Evolutionary conservation across 305 asterid genomes (phyloP).

Genomic region (Rubia tinctorum): DNA sequence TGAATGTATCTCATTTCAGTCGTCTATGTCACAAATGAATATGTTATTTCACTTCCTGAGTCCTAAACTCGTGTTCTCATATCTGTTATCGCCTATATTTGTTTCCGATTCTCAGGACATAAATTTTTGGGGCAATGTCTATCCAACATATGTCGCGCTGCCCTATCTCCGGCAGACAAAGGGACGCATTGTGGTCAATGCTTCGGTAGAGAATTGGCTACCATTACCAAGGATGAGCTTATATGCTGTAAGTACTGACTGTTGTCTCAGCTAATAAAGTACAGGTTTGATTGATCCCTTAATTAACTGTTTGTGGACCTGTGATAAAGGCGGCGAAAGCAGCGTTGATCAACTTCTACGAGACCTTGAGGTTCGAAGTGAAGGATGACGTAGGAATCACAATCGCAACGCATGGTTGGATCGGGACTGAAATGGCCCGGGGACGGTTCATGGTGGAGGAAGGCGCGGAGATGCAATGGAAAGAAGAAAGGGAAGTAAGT

Average conservation of each 20-base stretch:
- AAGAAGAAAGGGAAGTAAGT: slow-evolving; percentile 86
- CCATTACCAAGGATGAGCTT: slow-evolving; percentile 98
- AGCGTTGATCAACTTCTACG: slow-evolving; percentile 77
- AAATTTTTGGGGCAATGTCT: slow-evolving; percentile 95
- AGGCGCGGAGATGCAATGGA: slow-evolving; percentile 99
- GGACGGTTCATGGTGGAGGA: slow-evolving; percentile 88
- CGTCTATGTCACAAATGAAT: background rate
- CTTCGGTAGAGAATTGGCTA: slow-evolving; percentile 89
- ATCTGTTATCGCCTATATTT: background rate
- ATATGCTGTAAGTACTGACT: slow-evolving; percentile 55
- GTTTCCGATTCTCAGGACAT: slow-evolving; percentile 52
- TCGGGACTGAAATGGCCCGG: slow-evolving; percentile 69
- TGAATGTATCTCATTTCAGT: background rate
- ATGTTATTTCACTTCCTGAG: background rate
- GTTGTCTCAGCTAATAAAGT: background rate
- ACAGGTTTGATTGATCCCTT: background rate
- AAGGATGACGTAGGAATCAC: slow-evolving; percentile 76
- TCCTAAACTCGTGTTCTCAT: background rate
- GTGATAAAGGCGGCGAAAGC: slow-evolving; percentile 78
- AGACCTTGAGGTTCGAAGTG: slow-evolving; percentile 79
- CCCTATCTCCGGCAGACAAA: slow-evolving; percentile 67
- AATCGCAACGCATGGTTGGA: slow-evolving; percentile 89
- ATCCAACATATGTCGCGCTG: slow-evolving; percentile 86
- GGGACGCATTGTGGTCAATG: slow-evolving; percentile 81
- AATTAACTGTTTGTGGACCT: too few relatives aligned